phyloP scores from a whole-genome alignment of 2,329 filamentous ascomycete species.

The Pseudopithomyces maydicus region DNA sequence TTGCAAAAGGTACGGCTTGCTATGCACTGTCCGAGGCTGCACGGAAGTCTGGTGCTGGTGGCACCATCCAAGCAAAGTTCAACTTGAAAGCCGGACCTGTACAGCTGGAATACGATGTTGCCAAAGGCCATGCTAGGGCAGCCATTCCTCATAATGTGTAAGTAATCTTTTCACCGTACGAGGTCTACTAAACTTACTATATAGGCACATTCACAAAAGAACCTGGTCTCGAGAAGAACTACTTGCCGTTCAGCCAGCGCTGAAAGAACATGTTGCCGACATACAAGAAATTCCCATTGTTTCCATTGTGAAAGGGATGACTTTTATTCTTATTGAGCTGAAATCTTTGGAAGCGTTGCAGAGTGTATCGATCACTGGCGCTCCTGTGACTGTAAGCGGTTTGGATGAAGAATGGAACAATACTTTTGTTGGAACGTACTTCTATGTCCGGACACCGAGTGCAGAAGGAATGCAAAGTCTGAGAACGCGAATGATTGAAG shows the following conservation, averaged over 20 bases:
- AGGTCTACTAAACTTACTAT: constrained; percentile 20
- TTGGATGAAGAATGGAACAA: constrained; percentile 57
- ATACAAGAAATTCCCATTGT: constrained; percentile 40
- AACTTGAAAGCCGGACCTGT: constrained; percentile 54
- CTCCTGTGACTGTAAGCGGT: constrained; percentile 34
- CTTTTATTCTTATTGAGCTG: constrained; percentile 70
- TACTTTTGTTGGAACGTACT: constrained; percentile 62
- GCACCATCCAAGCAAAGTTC: constrained; percentile 44
- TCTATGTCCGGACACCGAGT: constrained; percentile 57
- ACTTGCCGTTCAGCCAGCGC: constrained; percentile 41
- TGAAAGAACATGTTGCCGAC: constrained; percentile 30
- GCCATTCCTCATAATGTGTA: constrained; percentile 71
- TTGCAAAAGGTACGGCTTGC: constrained; percentile 45
- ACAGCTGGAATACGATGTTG: constrained; percentile 46
- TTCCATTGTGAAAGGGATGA: constrained; percentile 73
- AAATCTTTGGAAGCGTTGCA: constrained; percentile 64
- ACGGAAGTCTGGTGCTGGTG: constrained; percentile 19
- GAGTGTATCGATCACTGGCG: constrained; percentile 42
- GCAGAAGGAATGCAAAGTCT: constrained; percentile 44
- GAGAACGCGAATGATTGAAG: constrained; percentile 65
- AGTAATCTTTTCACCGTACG: constrained; percentile 52
- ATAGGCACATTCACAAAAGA: constrained; percentile 33
- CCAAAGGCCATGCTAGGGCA: constrained; percentile 58
- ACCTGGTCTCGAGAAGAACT: constrained; percentile 27
- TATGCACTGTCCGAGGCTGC: constrained; percentile 48